Percentiles rank a stretch among this genome's conserved stretches.
Evolutionary conservation across 768 basidiomycete genomes (phyloP).

Genomic region (Suillus cothurnatus): DNA sequence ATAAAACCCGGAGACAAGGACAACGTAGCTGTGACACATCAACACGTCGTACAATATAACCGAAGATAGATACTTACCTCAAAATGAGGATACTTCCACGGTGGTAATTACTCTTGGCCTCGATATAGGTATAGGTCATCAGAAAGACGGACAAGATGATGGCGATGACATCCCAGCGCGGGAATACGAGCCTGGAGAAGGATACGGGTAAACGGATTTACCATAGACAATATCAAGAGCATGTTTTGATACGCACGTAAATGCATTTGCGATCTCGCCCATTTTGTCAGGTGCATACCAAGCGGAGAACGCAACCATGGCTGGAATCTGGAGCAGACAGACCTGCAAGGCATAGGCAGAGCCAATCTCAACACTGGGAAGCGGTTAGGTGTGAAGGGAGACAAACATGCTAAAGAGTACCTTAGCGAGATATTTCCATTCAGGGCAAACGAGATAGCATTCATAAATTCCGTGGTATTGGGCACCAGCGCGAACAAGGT

Average conservation of each 20-base stretch:
- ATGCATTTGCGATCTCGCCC: constrained; percentile 86
- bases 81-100: constrained; percentile 94
- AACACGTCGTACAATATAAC: constrained; percentile 5
- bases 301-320: constrained; percentile 98
- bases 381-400: neutral
- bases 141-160: constrained; percentile 96
- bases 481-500: constrained; percentile 97
- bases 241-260: constrained; percentile 68
- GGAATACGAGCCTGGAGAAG: constrained; percentile 83
- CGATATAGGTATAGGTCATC: constrained; percentile 98
- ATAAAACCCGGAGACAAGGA: constrained; percentile 90
- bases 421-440: constrained; percentile 96
- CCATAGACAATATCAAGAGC: neutral
- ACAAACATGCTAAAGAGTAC: constrained; percentile 42
- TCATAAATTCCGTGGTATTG: constrained; percentile 99
- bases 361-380: constrained; percentile 93
- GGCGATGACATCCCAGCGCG: constrained; percentile 95
- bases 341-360: constrained; percentile 99
- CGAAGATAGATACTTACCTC: constrained; percentile 53
- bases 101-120: constrained; percentile 98
- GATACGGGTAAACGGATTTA: constrained; percentile 12
- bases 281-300: constrained; percentile 88
- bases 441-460: constrained; percentile 96
- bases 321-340: constrained; percentile 95
- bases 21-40: constrained; percentile 70